Evolutionary conservation across 2,329 filamentous ascomycete genomes (phyloP).

Genomic region (Cryphonectria radicalis): DNA sequence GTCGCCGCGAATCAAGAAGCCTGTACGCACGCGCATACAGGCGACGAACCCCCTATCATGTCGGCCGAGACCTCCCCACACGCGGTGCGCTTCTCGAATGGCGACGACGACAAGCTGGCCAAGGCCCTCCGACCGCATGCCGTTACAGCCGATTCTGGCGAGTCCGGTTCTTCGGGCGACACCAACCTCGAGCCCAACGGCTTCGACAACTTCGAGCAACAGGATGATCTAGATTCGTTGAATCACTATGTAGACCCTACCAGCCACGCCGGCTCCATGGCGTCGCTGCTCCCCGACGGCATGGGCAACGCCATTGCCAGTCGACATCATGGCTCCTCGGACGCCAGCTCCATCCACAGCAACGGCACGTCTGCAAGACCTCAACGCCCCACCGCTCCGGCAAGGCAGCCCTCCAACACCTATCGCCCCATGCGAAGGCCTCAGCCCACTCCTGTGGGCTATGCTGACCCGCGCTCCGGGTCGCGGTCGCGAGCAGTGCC

Average conservation of each 20-base stretch:
- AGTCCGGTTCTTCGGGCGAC: constrained; percentile 52
- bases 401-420: constrained; percentile 76
- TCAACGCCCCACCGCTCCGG: constrained; percentile 70
- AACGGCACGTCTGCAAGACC: constrained; percentile 49
- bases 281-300: constrained; percentile 47
- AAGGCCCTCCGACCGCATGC: constrained; percentile 44
- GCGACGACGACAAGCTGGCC: constrained; percentile 50
- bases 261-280: constrained; percentile 46
- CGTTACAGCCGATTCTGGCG: constrained; percentile 52
- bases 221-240: constrained; percentile 53
- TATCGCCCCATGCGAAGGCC: constrained; percentile 71
- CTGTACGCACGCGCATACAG: neutral
- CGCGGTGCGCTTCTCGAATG: constrained; percentile 59
- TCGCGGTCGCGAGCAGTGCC: constrained; percentile 56
- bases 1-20: neutral
- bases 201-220: constrained; percentile 46
- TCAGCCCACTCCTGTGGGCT: constrained; percentile 41
- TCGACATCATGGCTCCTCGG: constrained; percentile 44
- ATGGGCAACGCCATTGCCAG: constrained; percentile 48
- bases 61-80: constrained; percentile 57
- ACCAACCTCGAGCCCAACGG: constrained; percentile 49
- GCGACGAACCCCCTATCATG: constrained; percentile 32
- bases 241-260: constrained; percentile 48
- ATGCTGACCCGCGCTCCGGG: constrained; percentile 50
- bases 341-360: constrained; percentile 37